Conservation (phyloP, 2,329 filamentous ascomycete species). For the Calonectria pauciramosa region DNA sequence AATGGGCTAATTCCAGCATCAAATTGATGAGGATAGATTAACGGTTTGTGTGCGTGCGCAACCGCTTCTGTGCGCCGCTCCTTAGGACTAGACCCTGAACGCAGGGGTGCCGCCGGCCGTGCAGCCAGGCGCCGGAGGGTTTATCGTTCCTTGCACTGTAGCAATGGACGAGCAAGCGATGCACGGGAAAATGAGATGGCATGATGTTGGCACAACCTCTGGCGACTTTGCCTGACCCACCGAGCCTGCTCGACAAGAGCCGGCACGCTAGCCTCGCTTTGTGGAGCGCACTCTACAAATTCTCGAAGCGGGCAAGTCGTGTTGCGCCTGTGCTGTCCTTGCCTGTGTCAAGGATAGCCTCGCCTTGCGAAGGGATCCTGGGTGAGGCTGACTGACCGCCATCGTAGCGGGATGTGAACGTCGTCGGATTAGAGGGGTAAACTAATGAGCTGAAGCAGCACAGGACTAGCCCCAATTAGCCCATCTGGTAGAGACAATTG, state of each 20-base stretch:
- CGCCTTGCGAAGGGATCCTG: constrained; percentile 34
- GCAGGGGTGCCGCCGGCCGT: constrained; percentile 28
- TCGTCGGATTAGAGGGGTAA: constrained; percentile 34
- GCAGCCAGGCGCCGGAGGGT: constrained; percentile 25
- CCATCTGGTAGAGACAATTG: not conserved
- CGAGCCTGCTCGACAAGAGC: constrained; percentile 30
- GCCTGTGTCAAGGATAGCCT: constrained; percentile 44
- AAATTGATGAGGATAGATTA: constrained; percentile 11
- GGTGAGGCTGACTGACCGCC: constrained; percentile 50
- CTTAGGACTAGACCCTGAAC: constrained; percentile 41
- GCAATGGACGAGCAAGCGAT: constrained; percentile 13
- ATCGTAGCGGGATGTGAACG: constrained; percentile 39
- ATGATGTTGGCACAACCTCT: constrained; percentile 39
- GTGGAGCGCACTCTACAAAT: constrained; percentile 34
- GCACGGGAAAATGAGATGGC: constrained; percentile 35
- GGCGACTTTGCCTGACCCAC: constrained; percentile 28
- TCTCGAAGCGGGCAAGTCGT: constrained; percentile 11
- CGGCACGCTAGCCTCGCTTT: constrained; percentile 30
- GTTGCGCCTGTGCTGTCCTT: constrained; percentile 15
- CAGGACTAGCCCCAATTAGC: not conserved
- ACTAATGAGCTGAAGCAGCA: not conserved
- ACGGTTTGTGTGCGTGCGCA: constrained; percentile 16
- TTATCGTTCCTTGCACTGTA: constrained; percentile 25
- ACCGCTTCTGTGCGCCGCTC: constrained; percentile 15
- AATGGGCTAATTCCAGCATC: not conserved